These are phyloP conservation scores for Colletotrichum sp. DNA, from an alignment of 2,329 filamentous ascomycete species.

Conservation along the genomic window DNA sequence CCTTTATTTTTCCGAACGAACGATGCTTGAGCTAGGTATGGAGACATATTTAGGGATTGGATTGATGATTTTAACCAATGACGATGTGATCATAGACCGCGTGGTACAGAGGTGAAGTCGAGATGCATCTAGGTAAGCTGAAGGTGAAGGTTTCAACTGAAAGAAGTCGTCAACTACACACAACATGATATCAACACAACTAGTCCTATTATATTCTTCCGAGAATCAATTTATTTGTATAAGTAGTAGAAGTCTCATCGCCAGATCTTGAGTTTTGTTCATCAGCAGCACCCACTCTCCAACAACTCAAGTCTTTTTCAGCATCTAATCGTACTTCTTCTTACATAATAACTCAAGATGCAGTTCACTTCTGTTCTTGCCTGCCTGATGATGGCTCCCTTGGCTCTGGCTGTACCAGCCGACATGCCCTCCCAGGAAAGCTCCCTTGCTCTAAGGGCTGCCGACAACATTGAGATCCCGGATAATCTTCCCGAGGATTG, in stretches of 20 bases:
- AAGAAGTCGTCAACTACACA: neutral
- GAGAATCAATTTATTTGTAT: neutral
- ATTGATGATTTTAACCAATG: neutral
- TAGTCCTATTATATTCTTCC: rapidly evolving
- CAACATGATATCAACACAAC: rapidly evolving
- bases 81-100: neutral
- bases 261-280: neutral
- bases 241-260: neutral
- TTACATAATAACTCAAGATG: neutral
- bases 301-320: neutral
- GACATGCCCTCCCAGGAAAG: neutral
- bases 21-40: rapidly evolving
- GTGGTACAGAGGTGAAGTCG: neutral
- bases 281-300: neutral
- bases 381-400: neutral
- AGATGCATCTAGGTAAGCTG: neutral
- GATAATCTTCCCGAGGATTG: neutral
- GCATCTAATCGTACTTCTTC: neutral
- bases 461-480: neutral
- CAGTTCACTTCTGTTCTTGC: neutral
- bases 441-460: neutral
- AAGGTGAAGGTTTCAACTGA: neutral
- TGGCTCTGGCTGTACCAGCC: neutral
- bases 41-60: rapidly evolving
- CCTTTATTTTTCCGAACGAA: neutral